These are phyloP conservation scores for Fusarium nodosum DNA, from an alignment of 2,329 filamentous ascomycete species.

Conservation along the genomic window DNA sequence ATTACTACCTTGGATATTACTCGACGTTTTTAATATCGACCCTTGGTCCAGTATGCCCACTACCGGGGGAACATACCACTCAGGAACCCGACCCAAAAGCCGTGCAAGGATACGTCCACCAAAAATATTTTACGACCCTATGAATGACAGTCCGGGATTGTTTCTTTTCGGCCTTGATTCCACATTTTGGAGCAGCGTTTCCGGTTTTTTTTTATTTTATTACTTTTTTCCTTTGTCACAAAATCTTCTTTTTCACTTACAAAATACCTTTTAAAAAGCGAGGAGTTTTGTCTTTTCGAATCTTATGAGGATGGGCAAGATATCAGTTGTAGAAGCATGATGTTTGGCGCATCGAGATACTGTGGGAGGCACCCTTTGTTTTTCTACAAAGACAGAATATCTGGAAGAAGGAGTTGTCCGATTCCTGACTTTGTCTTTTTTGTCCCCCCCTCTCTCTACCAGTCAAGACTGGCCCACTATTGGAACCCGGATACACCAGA, in stretches of 20 bases:
- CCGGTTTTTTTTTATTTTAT: constrained; percentile 23
- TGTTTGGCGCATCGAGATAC: constrained; percentile 48
- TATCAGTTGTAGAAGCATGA: constrained; percentile 50
- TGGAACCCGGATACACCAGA: constrained; percentile 18
- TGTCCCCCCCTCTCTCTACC: constrained; percentile 14
- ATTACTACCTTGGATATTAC: constrained; percentile 37
- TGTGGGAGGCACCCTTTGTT: constrained; percentile 27
- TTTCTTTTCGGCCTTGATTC: constrained; percentile 41
- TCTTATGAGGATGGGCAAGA: constrained; percentile 49
- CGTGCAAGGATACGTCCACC: constrained; percentile 45
- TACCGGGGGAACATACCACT: constrained; percentile 14
- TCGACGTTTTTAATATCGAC: constrained; percentile 45
- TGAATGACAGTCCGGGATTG: constrained; percentile 49
- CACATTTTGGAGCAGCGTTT: constrained; percentile 33
- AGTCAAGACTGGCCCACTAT: constrained; percentile 18
- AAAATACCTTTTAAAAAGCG: constrained; percentile 46
- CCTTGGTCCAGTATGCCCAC: constrained; percentile 24
- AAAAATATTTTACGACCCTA: constrained; percentile 45
- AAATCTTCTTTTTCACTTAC: constrained; percentile 6
- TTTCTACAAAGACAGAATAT: constrained; percentile 36
- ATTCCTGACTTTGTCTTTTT: constrained; percentile 19
- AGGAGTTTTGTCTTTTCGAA: constrained; percentile 50
- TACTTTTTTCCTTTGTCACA: constrained; percentile 40
- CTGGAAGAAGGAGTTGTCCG: constrained; percentile 41
- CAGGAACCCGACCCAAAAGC: constrained; percentile 35